phyloP scores from a whole-genome alignment of 306 rosid genomes.

The Quercus suber region DNA sequence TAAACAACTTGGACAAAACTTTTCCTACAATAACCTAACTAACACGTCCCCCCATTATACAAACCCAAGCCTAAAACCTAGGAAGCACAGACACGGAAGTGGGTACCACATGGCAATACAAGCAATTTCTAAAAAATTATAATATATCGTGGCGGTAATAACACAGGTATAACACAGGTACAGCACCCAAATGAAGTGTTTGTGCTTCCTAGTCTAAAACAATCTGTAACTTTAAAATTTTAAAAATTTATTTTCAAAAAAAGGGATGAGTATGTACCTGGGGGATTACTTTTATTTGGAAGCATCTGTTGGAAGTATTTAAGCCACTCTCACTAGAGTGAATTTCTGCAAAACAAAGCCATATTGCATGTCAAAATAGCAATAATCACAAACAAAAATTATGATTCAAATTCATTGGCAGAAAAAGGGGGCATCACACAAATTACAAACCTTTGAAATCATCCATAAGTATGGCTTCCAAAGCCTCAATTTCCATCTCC shows the following conservation, averaged over 20 bases:
- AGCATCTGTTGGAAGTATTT: slow-evolving; percentile 74
- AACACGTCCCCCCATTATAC: background rate
- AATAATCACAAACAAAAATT: background rate
- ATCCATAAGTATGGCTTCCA: slow-evolving; percentile 97
- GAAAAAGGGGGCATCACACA: background rate
- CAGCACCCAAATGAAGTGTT: too few relatives aligned
- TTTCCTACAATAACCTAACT: background rate
- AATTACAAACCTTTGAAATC: slow-evolving; percentile 75
- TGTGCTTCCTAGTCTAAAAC: too few relatives aligned
- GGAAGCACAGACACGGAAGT: too few relatives aligned
- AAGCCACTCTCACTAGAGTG: slow-evolving; percentile 94
- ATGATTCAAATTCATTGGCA: background rate
- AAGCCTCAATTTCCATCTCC: slow-evolving; percentile 96
- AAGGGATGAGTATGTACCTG: slow-evolving; percentile 46
- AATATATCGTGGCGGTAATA: too few relatives aligned
- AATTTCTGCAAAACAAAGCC: slow-evolving; percentile 56
- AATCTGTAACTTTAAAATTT: background rate
- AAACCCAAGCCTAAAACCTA: background rate
- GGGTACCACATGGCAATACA: too few relatives aligned
- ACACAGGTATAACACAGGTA: too few relatives aligned
- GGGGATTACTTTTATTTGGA: slow-evolving; percentile 63
- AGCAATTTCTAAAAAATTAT: too few relatives aligned
- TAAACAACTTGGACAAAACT: background rate
- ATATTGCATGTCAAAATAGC: background rate
- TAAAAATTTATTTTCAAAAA: background rate